phyloP scores from a whole-genome alignment of 257 asterid species.

The Solanum acaule region DNA sequence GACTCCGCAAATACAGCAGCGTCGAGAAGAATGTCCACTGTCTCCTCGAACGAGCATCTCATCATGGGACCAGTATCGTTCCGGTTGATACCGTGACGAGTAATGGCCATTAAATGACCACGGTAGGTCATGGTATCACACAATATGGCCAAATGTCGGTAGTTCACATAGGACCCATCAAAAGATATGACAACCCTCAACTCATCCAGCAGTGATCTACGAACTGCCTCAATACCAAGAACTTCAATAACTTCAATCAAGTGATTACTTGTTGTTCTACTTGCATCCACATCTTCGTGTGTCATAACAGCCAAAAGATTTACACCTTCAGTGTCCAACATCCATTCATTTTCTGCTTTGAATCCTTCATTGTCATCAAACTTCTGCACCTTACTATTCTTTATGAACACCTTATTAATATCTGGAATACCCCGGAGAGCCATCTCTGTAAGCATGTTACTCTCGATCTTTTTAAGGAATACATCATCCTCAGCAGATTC shows the following conservation, averaged over 20 bases:
- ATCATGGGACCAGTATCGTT: slow-evolving; percentile 98
- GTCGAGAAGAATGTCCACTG: slow-evolving; percentile 93
- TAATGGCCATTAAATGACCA: slow-evolving; percentile 98
- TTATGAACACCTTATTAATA: slow-evolving; percentile 93
- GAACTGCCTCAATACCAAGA: slow-evolving; percentile 98
- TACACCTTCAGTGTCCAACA: slow-evolving; percentile 97
- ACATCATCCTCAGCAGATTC: slow-evolving; percentile 98
- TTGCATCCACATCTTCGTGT: slow-evolving; percentile 89
- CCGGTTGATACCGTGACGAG: slow-evolving; percentile 95
- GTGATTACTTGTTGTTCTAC: slow-evolving; percentile 90
- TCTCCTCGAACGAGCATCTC: slow-evolving; percentile 99
- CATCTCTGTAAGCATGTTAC: slow-evolving; percentile 99
- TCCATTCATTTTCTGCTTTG: slow-evolving; percentile 89
- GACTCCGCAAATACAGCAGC: slow-evolving; percentile 96
- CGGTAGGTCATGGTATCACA: slow-evolving; percentile 99
- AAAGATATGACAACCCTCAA: slow-evolving; percentile 95
- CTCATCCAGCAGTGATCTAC: slow-evolving; percentile 85
- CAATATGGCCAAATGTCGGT: slow-evolving; percentile 86
- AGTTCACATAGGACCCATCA: slow-evolving; percentile 96
- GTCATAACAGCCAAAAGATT: slow-evolving; percentile 93
- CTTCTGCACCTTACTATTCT: slow-evolving; percentile 64
- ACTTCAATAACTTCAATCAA: slow-evolving; percentile 94
- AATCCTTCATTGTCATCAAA: slow-evolving; percentile 78
- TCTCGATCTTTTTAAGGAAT: slow-evolving; percentile 89
- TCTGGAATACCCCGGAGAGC: slow-evolving; percentile 99